Conservation (phyloP, 441 rosid genomes). For the Populus tomentosa region DNA sequence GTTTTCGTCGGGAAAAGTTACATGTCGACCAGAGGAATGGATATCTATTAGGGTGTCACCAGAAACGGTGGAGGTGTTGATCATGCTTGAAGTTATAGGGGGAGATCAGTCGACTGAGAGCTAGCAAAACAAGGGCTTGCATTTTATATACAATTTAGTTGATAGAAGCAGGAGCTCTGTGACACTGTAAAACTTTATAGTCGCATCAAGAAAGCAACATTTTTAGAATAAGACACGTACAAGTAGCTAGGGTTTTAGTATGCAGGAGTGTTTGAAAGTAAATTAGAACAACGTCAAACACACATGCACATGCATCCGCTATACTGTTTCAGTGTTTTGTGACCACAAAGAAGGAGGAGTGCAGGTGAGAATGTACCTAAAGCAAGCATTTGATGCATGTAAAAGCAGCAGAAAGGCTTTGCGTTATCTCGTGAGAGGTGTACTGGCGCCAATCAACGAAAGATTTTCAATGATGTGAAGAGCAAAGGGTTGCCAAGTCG, state of each 20-base stretch:
- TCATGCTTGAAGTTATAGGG: slow-evolving; percentile 6
- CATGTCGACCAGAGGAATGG: neutral
- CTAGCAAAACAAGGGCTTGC: neutral
- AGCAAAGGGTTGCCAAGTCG: slow-evolving; percentile 4
- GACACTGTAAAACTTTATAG: neutral
- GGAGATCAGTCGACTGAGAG: neutral
- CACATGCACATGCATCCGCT: neutral
- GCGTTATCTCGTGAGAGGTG: slow-evolving; percentile 12
- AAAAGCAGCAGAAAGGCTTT: neutral
- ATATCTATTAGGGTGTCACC: neutral
- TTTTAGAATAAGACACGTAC: neutral
- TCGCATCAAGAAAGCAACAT: neutral
- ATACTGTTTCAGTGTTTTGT: neutral
- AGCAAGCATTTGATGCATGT: neutral
- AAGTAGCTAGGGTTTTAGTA: too few species aligned
- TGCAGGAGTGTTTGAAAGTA: too few species aligned
- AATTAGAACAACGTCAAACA: too few species aligned
- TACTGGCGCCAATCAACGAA: neutral
- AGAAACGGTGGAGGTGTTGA: slow-evolving; percentile 4
- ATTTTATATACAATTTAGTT: neutral
- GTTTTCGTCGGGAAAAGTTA: neutral
- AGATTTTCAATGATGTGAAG: neutral
- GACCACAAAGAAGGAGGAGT: neutral
- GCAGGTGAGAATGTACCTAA: neutral
- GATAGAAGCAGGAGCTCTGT: slow-evolving; percentile 8